Percentiles rank a stretch among this genome's conserved stretches.
phyloP scores from a whole-genome alignment of 345 rosid species.

The Arabis alpina region DNA sequence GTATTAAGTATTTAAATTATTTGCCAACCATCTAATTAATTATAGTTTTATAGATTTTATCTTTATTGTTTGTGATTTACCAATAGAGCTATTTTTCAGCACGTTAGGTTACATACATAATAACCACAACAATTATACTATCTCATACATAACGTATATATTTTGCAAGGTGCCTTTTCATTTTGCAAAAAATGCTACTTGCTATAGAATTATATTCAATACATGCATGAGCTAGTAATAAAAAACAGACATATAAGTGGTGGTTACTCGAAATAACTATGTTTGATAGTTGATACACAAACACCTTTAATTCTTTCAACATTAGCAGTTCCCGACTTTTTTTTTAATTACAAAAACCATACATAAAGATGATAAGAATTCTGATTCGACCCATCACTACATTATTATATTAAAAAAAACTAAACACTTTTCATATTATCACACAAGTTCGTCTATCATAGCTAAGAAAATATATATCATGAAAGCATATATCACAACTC shows the following conservation, averaged over 20 bases:
- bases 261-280: constrained; percentile 31
- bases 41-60: neutral
- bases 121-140: too few species aligned
- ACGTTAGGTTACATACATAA: too few species aligned
- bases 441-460: neutral
- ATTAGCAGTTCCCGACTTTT: neutral
- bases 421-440: neutral
- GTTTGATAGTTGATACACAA: constrained; percentile 1
- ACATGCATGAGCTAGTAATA: neutral
- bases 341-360: neutral
- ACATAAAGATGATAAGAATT: neutral
- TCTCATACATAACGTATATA: neutral
- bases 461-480: neutral
- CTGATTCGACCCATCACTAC: constrained; percentile 10
- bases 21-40: neutral
- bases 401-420: neutral
- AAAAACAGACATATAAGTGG: constrained; percentile 37
- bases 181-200: neutral
- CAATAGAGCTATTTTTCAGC: too few species aligned
- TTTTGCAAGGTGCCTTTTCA: neutral
- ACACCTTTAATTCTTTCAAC: neutral
- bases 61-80: neutral
- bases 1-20: too few species aligned
- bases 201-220: neutral
- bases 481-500: too few species aligned